These are phyloP conservation scores for Coemansia erecta DNA, from an alignment of 192 early-diverging fungal genomes.

Conservation along the genomic window DNA sequence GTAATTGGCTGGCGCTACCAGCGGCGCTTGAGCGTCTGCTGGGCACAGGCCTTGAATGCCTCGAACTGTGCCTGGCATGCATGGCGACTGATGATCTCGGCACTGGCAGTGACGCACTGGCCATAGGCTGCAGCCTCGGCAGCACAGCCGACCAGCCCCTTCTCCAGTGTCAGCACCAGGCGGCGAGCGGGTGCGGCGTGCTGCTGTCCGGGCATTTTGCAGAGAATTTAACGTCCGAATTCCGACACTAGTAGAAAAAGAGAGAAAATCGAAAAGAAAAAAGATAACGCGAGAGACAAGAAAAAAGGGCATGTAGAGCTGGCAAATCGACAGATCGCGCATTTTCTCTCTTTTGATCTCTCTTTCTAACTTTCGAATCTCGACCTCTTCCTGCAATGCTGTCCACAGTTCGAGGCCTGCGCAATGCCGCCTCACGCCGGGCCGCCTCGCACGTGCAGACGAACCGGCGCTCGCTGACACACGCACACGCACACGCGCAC, in stretches of 20 bases:
- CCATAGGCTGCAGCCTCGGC: conserved; percentile 56
- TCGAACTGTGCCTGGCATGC: conserved; percentile 60
- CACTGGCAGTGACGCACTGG: conserved; percentile 50
- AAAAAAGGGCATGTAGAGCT: too few species aligned
- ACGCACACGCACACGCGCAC: background rate
- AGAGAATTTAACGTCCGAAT: background rate
- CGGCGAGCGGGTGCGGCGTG: conserved; percentile 35
- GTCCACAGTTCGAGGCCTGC: too few species aligned
- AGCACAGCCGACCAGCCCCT: conserved; percentile 39
- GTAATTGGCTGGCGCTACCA: too few species aligned
- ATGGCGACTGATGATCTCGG: conserved; percentile 58
- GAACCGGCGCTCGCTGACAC: background rate
- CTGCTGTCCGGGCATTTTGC: conserved; percentile 29
- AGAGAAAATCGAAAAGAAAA: background rate
- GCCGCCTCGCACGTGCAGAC: background rate
- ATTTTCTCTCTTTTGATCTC: too few species aligned
- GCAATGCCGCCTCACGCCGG: too few species aligned
- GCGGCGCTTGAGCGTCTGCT: conserved; percentile 51
- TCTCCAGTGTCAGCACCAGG: conserved; percentile 48
- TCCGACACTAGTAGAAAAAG: background rate
- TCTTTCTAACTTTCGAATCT: too few species aligned
- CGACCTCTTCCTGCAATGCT: too few species aligned
- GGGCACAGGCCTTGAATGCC: conserved; percentile 58
- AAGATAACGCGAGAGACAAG: background rate
- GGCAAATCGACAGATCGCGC: background rate